Percentiles rank a stretch among this genome's conserved stretches.
Evolutionary conservation across 1,284 basidiomycete species (phyloP).

Genomic region (Mycena sp.): DNA sequence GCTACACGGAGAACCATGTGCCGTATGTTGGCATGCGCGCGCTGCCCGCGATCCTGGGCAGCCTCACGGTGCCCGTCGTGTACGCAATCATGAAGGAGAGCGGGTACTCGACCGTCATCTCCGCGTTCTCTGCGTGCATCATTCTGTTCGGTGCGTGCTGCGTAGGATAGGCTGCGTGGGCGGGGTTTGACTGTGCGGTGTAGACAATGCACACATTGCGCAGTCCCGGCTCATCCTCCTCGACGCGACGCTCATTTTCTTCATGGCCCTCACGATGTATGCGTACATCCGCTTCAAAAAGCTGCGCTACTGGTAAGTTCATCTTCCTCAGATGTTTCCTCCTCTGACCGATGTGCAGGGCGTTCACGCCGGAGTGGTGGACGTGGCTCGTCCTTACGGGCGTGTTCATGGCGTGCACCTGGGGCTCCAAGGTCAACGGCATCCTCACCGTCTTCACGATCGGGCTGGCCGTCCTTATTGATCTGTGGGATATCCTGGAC

Average conservation of each 20-base stretch:
- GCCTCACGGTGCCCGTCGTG: constrained; percentile 89
- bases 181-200: no score
- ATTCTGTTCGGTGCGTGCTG: constrained; percentile 91
- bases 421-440: constrained; percentile 99
- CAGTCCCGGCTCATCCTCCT: constrained; percentile 97
- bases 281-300: constrained; percentile 97
- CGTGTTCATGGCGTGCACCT: constrained; percentile 92
- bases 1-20: constrained; percentile 87
- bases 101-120: constrained; percentile 91
- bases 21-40: constrained; percentile 96
- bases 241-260: constrained; percentile 95
- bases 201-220: constrained; percentile 96
- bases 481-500: constrained; percentile 96
- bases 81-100: constrained; percentile 98
- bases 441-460: constrained; percentile 92
- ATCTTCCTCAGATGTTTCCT: no score
- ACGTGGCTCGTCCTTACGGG: constrained; percentile 93
- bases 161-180: no score
- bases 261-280: constrained; percentile 94
- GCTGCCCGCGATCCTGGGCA: constrained; percentile 91
- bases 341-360: no score
- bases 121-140: constrained; percentile 87
- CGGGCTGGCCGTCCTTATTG: constrained; percentile 91
- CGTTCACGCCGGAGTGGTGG: constrained; percentile 94
- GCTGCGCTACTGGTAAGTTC: constrained; percentile 92